These are phyloP conservation scores for Penicillium sp. DNA, from an alignment of 2,329 filamentous ascomycete genomes.

Conservation along the genomic window DNA sequence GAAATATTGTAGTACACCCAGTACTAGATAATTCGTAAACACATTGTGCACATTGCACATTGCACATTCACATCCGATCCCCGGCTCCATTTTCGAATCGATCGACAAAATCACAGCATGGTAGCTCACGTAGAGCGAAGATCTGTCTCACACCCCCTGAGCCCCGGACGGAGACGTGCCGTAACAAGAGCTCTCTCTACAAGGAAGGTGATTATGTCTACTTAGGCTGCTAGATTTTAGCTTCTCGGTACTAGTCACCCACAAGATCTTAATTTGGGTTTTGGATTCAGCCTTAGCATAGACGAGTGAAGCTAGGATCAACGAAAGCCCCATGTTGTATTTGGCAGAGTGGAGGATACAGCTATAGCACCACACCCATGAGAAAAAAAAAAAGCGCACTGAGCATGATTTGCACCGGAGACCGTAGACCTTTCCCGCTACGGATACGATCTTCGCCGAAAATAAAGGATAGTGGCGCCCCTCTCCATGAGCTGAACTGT, in stretches of 20 bases:
- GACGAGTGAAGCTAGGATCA: conserved; percentile 10
- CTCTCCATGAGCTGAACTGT: conserved; percentile 2
- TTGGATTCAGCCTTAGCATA: conserved; percentile 6
- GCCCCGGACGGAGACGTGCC: conserved; percentile 3
- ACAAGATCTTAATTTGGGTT: neutral
- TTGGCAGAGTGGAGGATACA: neutral
- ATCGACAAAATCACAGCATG: conserved; percentile 12
- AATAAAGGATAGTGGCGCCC: conserved; percentile 1
- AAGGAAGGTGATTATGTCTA: conserved; percentile 16
- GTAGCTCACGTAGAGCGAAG: neutral
- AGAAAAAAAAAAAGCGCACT: conserved; percentile 1
- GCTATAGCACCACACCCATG: conserved; percentile 3
- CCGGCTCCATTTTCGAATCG: neutral
- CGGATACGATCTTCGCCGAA: conserved; percentile 17
- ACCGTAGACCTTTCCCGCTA: conserved; percentile 10
- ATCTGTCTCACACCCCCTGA: conserved; percentile 25
- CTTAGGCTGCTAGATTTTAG: conserved; percentile 9
- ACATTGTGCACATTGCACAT: too few relatives aligned
- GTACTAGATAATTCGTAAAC: too few relatives aligned
- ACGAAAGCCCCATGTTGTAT: conserved; percentile 6
- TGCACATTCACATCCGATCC: neutral
- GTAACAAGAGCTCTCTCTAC: conserved; percentile 5
- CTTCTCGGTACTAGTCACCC: conserved; percentile 6
- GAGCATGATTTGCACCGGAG: conserved; percentile 1
- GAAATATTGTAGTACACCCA: too few relatives aligned